These are phyloP conservation scores for Fraxinus sp. DNA, from an alignment of 305 asterid species.

Conservation along the genomic window DNA sequence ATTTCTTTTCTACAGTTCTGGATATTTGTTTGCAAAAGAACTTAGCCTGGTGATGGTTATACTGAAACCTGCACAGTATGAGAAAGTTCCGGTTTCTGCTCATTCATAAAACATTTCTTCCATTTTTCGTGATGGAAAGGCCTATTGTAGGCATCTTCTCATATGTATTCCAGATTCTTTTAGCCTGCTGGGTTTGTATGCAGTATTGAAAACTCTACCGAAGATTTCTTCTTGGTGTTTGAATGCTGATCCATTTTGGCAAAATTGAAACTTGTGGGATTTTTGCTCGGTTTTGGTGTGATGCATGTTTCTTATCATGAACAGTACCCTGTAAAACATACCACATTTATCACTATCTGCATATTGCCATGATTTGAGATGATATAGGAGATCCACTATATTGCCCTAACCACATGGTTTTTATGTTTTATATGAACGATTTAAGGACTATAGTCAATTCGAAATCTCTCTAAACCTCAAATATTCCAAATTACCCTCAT, in stretches of 20 bases:
- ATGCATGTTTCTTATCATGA: background rate
- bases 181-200: background rate
- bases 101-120: background rate
- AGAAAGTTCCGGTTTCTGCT: background rate
- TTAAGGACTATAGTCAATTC: background rate
- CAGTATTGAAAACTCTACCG: background rate
- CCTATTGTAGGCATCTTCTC: background rate
- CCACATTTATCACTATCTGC: background rate
- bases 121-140: background rate
- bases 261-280: background rate
- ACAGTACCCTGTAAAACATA: background rate
- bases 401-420: background rate
- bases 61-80: constrained; percentile 7
- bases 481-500: background rate
- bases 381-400: background rate
- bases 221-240: constrained; percentile 3
- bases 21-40: constrained; percentile 13
- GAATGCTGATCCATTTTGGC: constrained; percentile 4
- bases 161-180: background rate
- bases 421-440: background rate
- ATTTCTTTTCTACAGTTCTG: constrained; percentile 21
- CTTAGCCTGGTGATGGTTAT: constrained; percentile 10
- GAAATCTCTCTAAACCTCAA: background rate
- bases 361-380: background rate
- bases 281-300: constrained; percentile 12